Percentiles rank a stretch among this genome's conserved stretches.
Evolutionary conservation across 2,329 filamentous ascomycete genomes (phyloP).

Genomic region (Thielaviopsis cerberus): DNA sequence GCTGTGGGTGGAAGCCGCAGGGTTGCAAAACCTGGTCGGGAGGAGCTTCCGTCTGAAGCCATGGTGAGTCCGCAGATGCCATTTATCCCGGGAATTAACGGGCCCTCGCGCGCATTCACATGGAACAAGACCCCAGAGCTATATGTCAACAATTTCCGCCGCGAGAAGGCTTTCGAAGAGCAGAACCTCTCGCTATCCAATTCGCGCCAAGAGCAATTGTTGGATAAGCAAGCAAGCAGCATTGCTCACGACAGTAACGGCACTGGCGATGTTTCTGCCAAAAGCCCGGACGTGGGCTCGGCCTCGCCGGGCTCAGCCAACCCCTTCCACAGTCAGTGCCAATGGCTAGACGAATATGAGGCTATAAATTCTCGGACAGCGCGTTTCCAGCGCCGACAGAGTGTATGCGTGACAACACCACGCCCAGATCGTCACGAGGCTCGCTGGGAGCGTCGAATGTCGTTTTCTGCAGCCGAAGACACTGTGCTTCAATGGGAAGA

Average conservation of each 20-base stretch:
- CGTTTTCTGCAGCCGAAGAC: conserved; percentile 58
- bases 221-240: background rate
- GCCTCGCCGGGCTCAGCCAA: background rate
- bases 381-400: conserved; percentile 41
- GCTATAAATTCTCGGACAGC: conserved; percentile 2
- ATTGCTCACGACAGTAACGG: background rate
- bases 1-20: conserved; percentile 48
- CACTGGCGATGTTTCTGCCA: background rate
- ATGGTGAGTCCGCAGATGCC: conserved; percentile 12
- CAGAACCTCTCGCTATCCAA: background rate
- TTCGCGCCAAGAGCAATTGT: background rate
- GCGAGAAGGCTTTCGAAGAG: conserved; percentile 2
- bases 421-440: conserved; percentile 30
- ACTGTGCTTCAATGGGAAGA: conserved; percentile 51
- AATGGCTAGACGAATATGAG: conserved; percentile 4
- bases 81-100: conserved; percentile 4
- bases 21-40: conserved; percentile 34
- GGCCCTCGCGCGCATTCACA: conserved; percentile 30
- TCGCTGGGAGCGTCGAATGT: conserved; percentile 53
- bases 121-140: conserved; percentile 48
- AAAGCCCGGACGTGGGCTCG: background rate
- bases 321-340: background rate
- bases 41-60: conserved; percentile 24
- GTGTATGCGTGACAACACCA: conserved; percentile 22
- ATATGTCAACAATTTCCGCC: conserved; percentile 23